Base-by-base conservation (phyloP, 805 yeast species). In the Ogataea thermomethanolica region DNA sequence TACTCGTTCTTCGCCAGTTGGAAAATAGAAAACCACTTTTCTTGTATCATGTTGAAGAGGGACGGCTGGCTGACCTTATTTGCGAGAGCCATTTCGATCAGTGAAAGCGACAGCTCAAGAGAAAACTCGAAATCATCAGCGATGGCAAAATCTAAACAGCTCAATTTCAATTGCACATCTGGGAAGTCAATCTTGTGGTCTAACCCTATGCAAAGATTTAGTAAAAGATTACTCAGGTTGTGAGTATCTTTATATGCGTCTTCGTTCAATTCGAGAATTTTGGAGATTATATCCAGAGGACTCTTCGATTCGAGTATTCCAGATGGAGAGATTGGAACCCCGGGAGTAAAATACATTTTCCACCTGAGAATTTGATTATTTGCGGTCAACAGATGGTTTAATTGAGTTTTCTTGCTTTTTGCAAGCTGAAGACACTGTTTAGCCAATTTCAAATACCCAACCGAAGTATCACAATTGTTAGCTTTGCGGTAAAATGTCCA, bases 21-120 rank as follows among this genome's bases (percentile, higher is more conserved):
- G 51, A 80, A 82, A 45, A 83, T 77, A 1, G 85, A 77, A 20
- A 79, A 69, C 95, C 96, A 88, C 34, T 68, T 62, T 12, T 64
- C 64, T 38, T 49, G 53, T 9, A 61, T 37, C 8, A 55, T 13
- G 1, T 33, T 15, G 25, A 21, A 53, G 34, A 49, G 45, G 48
- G 20, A 43, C 10, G 43, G 41, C 4, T 31, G 25, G 1, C 33
- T 11, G 3, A 24, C 20, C 24, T 45, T 48, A 13, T 29, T 12
- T 3, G 37, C 30, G 21, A 52, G 31, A 0, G 60, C 55, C 2
- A 25, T 3, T 13, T 66, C 62, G 8, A 76, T 52, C 28, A 76
- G 56, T 14, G 60, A 65, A n/a, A 50, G 49, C 1, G 75, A 56
- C 31, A 67, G 62, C 3, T 62, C 59, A 46, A 68, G 71, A 0